phyloP scores from a whole-genome alignment of 768 basidiomycete genomes.

The Punctularia strigosozonata region DNA sequence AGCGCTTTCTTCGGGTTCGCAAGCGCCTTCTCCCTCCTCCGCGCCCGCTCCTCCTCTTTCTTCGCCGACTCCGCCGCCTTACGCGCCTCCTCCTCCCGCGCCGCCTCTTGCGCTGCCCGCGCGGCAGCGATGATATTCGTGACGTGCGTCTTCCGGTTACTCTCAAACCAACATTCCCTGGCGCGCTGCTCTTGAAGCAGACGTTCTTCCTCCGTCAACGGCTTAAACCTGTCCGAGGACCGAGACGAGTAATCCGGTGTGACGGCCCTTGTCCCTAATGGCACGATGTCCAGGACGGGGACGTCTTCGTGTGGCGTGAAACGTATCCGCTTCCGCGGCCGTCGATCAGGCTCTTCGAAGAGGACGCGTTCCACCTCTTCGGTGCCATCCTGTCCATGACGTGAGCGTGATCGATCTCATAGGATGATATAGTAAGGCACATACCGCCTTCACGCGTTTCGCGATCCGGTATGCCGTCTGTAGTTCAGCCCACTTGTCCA shows the following conservation, averaged over 20 bases:
- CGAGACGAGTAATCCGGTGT: too few relatives aligned
- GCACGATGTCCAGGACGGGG: too few relatives aligned
- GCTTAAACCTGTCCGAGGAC: not conserved
- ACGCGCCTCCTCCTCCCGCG: conserved; percentile 8
- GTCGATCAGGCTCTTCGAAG: conserved; percentile 1
- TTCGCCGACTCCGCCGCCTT: conserved; percentile 8
- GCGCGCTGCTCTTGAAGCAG: too few relatives aligned
- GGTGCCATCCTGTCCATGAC: conserved; percentile 14
- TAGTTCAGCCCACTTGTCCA: conserved; percentile 71
- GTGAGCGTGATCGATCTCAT: not conserved
- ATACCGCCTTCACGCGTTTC: conserved; percentile 41
- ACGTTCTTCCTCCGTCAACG: too few relatives aligned
- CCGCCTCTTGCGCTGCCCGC: conserved; percentile 15
- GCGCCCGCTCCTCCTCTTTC: conserved; percentile 15
- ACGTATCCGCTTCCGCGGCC: conserved; percentile 2
- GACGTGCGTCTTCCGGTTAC: conserved; percentile 18
- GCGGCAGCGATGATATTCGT: conserved; percentile 31
- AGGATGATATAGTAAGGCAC: conserved; percentile 8
- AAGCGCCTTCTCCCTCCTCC: conserved; percentile 10
- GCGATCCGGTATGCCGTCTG: conserved; percentile 82
- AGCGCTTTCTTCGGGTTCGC: conserved; percentile 25
- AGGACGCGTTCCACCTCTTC: too few relatives aligned
- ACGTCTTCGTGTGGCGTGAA: conserved; percentile 12
- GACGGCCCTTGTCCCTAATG: too few relatives aligned
- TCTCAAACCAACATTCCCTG: too few relatives aligned